Evolutionary conservation across 192 early-diverging fungal genomes (phyloP).

Genomic region (Pilaira anomala): DNA sequence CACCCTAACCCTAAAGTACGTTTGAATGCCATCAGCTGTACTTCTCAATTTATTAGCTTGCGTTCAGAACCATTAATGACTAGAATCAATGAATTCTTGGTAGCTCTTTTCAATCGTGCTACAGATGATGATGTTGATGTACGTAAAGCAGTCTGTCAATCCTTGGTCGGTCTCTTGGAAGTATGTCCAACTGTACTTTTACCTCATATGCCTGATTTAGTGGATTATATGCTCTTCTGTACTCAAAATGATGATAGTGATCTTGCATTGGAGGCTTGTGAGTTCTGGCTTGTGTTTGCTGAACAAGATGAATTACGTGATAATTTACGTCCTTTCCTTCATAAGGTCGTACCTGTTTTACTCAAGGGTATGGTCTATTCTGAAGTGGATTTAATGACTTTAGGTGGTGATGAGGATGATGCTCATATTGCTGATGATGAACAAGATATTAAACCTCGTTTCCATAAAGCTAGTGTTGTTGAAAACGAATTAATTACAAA

Average conservation of each 20-base stretch:
- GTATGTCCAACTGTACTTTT: slow-evolving; percentile 79
- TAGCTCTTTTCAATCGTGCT: slow-evolving; percentile 78
- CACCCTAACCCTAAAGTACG: slow-evolving; percentile 74
- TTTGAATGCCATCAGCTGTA: slow-evolving; percentile 74
- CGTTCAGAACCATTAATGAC: slow-evolving; percentile 70
- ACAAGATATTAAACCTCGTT: slow-evolving; percentile 94
- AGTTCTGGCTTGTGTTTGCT: slow-evolving; percentile 97
- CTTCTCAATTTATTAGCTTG: slow-evolving; percentile 84
- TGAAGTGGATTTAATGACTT: slow-evolving; percentile 80
- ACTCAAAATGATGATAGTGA: slow-evolving; percentile 83
- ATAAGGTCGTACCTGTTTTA: slow-evolving; percentile 85
- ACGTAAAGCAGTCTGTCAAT: slow-evolving; percentile 91
- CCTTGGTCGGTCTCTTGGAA: slow-evolving; percentile 88
- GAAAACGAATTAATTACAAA: slow-evolving; percentile 41
- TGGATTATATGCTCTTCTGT: slow-evolving; percentile 94
- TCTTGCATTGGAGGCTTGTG: slow-evolving; percentile 96
- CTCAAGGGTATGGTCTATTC: slow-evolving; percentile 96
- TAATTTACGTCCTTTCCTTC: slow-evolving; percentile 63
- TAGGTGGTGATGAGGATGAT: slow-evolving; percentile 84
- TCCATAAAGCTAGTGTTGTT: slow-evolving; percentile 81
- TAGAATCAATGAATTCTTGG: slow-evolving; percentile 68
- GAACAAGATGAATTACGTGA: slow-evolving; percentile 84
- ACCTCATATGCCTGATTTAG: slow-evolving; percentile 83
- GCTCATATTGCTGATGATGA: slow-evolving; percentile 80
- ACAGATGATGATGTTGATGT: slow-evolving; percentile 81